Percentiles rank a stretch among this genome's conserved stretches.
Evolutionary conservation across 768 basidiomycete genomes (phyloP).

Genomic region (Basidioascus undulatus): DNA sequence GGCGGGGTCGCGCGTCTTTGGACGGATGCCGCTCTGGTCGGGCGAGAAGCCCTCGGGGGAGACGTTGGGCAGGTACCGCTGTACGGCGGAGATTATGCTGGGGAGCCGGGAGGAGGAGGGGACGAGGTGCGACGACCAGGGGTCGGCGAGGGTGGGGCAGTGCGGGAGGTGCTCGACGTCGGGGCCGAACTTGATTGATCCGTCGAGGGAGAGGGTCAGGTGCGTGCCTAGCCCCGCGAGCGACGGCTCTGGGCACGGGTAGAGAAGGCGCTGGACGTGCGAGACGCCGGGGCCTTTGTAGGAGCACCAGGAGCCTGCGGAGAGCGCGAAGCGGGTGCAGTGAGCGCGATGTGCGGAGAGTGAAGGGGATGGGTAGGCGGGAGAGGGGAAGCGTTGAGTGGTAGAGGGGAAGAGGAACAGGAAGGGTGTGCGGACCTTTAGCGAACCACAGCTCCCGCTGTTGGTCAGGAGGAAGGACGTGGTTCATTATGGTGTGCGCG

Average conservation of each 20-base stretch:
- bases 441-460: slow-evolving; percentile 32
- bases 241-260: slow-evolving; percentile 46
- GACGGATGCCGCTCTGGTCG: slow-evolving; percentile 50
- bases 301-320: slow-evolving; percentile 62
- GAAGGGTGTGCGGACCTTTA: too few relatives aligned
- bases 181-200: slow-evolving; percentile 73
- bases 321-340: too few relatives aligned
- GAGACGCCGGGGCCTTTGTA: slow-evolving; percentile 58
- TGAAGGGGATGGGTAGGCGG: too few relatives aligned
- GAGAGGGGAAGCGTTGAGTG: too few relatives aligned
- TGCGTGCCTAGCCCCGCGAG: slow-evolving; percentile 82
- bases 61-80: slow-evolving; percentile 44
- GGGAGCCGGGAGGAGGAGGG: slow-evolving; percentile 33
- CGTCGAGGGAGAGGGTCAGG: slow-evolving; percentile 41
- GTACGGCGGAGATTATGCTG: slow-evolving; percentile 50
- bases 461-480: slow-evolving; percentile 7
- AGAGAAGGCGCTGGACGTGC: slow-evolving; percentile 50
- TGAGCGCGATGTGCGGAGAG: too few relatives aligned
- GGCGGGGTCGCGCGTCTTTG: too few relatives aligned
- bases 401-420: too few relatives aligned
- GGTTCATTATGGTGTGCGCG: slow-evolving; percentile 21
- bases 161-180: slow-evolving; percentile 69
- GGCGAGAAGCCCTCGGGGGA: slow-evolving; percentile 35
- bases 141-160: slow-evolving; percentile 23
- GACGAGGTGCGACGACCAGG: slow-evolving; percentile 44